These are phyloP conservation scores for Colletotrichum tofieldiae DNA, from an alignment of 2,329 filamentous ascomycete species.

Conservation along the genomic window DNA sequence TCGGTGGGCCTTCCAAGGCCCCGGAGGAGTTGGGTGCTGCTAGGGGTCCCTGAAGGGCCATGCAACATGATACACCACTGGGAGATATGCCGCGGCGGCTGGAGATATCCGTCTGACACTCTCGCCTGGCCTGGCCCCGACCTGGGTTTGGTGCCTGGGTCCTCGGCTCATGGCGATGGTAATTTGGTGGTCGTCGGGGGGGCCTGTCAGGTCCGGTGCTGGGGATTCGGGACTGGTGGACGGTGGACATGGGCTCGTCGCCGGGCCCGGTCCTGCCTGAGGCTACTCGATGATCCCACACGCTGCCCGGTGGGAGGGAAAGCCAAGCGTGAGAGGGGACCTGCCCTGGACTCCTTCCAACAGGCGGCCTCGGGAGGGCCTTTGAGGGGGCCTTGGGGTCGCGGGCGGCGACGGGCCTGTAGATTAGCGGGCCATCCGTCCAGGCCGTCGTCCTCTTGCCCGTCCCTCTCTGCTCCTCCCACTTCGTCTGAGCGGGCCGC, in stretches of 20 bases:
- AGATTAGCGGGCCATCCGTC: conserved; percentile 40
- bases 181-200: conserved; percentile 7
- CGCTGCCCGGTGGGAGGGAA: not conserved
- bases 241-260: not conserved
- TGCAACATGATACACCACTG: not conserved
- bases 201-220: conserved; percentile 1
- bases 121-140: not conserved
- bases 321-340: not conserved
- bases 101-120: conserved; percentile 11
- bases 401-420: conserved; percentile 41
- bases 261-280: conserved; percentile 3
- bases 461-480: not conserved
- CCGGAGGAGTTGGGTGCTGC: not conserved
- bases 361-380: not conserved
- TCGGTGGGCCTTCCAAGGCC: conserved; percentile 4
- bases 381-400: conserved; percentile 14
- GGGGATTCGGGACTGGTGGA: conserved; percentile 15
- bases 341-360: not conserved
- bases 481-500: conserved; percentile 37
- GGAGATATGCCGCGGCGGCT: conserved; percentile 12
- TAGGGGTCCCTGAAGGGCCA: not conserved
- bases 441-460: not conserved
- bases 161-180: conserved; percentile 8
- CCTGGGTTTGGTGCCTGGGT: not conserved
- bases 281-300: not conserved